phyloP scores from a whole-genome alignment of 306 rosid genomes.

The Cicer bijugum region DNA sequence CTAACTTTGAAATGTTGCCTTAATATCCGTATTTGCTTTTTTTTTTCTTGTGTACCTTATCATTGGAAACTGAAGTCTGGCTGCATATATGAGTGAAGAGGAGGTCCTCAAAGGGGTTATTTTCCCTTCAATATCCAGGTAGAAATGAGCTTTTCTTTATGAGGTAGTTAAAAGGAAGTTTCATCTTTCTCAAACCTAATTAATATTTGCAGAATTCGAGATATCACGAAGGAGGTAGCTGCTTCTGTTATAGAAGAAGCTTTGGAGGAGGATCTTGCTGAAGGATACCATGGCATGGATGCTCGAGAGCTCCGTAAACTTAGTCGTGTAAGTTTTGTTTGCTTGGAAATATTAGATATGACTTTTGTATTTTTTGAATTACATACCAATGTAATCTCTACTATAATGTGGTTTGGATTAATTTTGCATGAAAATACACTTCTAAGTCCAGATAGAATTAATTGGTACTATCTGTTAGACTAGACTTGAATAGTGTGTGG shows the following conservation, averaged over 20 bases:
- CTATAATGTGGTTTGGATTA: background rate
- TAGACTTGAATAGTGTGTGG: background rate
- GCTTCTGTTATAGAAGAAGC: constrained; percentile 94
- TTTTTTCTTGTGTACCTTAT: constrained; percentile 34
- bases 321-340: constrained; percentile 55
- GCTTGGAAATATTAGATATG: constrained; percentile 7
- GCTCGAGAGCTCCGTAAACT: constrained; percentile 80
- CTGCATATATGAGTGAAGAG: constrained; percentile 93
- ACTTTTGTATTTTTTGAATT: constrained; percentile 15
- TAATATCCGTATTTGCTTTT: background rate
- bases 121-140: constrained; percentile 95
- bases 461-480: background rate
- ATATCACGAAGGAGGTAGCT: constrained; percentile 89
- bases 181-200: constrained; percentile 42
- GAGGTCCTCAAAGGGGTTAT: constrained; percentile 81
- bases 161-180: constrained; percentile 21
- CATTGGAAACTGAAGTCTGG: constrained; percentile 69
- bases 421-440: constrained; percentile 8
- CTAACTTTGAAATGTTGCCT: constrained; percentile 34
- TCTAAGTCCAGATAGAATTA: constrained; percentile 16
- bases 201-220: constrained; percentile 78
- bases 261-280: constrained; percentile 84
- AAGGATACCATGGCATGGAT: constrained; percentile 85
- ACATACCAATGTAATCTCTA: constrained; percentile 6
- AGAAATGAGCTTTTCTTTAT: constrained; percentile 21